Conservation (phyloP, 352 stramenopile genomes). For the Pythium aristosporum region DNA sequence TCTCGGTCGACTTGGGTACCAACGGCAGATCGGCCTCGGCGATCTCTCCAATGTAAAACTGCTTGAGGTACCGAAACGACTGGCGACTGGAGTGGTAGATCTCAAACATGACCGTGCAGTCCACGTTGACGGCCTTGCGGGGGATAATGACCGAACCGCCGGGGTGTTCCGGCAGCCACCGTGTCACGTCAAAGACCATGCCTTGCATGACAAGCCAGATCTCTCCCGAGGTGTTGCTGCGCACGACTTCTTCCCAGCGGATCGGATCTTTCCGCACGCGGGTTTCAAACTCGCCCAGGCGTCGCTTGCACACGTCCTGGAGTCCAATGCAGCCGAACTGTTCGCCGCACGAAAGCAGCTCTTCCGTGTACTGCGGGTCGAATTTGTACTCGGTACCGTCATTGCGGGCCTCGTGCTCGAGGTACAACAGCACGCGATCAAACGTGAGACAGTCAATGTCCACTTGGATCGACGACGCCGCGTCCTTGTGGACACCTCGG, state of each 20-base stretch:
- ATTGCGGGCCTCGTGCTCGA: constrained; percentile 79
- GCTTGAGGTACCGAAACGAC: constrained; percentile 90
- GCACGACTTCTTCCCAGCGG: constrained; percentile 75
- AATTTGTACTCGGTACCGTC: constrained; percentile 74
- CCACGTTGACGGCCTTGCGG: constrained; percentile 83
- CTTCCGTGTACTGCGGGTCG: constrained; percentile 72
- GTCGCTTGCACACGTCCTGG: constrained; percentile 71
- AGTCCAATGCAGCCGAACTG: constrained; percentile 72
- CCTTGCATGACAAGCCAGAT: constrained; percentile 87
- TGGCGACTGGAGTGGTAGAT: constrained; percentile 91
- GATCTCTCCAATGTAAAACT: constrained; percentile 91
- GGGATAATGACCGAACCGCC: constrained; percentile 84
- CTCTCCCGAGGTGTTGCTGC: constrained; percentile 69
- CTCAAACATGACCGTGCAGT: constrained; percentile 90
- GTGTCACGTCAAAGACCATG: constrained; percentile 89
- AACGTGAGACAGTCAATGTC: constrained; percentile 89
- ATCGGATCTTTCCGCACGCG: constrained; percentile 81
- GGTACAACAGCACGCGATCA: constrained; percentile 85
- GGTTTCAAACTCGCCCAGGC: constrained; percentile 79
- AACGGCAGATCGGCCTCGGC: constrained; percentile 50
- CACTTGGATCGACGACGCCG: constrained; percentile 58
- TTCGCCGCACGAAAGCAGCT: constrained; percentile 64
- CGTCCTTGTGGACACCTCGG: constrained; percentile 69
- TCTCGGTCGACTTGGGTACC: constrained; percentile 49
- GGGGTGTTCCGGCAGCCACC: constrained; percentile 87